phyloP scores from a whole-genome alignment of 441 rosid genomes.

The Adansonia gregorii region DNA sequence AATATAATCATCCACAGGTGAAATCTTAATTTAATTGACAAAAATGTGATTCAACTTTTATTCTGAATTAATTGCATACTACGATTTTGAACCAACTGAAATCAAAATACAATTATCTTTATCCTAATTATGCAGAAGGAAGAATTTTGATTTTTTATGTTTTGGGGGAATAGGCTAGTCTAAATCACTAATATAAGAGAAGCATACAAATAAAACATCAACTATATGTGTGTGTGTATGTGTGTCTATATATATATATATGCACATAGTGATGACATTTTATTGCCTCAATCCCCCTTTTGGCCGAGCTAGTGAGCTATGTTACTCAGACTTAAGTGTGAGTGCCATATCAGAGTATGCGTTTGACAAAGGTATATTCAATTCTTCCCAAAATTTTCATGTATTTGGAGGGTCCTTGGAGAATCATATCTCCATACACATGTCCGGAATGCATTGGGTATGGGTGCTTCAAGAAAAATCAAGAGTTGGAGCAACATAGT shows the following conservation, averaged over 20 bases:
- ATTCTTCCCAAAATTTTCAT: no score
- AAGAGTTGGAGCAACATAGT: no score
- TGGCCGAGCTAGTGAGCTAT: no score
- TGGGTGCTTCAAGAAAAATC: no score
- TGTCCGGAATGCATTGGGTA: no score
- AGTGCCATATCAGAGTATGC: no score
- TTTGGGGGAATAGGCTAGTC: neutral
- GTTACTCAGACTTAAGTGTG: no score
- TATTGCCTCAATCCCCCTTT: neutral
- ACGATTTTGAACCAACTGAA: neutral
- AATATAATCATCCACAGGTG: neutral
- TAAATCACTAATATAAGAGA: neutral
- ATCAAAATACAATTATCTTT: neutral
- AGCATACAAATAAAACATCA: neutral
- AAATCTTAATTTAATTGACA: neutral
- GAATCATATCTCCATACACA: no score
- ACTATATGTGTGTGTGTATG: no score
- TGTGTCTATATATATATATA: no score
- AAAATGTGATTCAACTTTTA: conserved; percentile 5
- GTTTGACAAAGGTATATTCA: no score
- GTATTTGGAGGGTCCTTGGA: no score
- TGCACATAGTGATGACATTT: neutral
- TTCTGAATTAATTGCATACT: neutral
- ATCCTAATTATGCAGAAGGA: neutral
- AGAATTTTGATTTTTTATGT: neutral